Evolutionary conservation across 2,329 filamentous ascomycete genomes (phyloP).

Genomic region (Pseudocercospora cruenta): DNA sequence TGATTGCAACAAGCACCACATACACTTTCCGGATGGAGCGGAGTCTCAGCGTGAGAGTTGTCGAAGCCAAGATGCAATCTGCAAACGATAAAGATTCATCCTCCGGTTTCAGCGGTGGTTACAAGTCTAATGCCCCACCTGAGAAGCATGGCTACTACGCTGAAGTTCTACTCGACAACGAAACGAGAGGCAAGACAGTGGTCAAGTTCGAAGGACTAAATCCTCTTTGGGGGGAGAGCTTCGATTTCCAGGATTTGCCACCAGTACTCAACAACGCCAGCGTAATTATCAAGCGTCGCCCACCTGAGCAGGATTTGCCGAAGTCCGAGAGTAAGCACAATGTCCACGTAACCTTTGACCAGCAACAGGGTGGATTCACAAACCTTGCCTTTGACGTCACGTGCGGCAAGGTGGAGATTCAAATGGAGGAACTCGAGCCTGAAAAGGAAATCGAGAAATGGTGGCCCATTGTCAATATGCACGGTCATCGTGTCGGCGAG

Average conservation of each 20-base stretch:
- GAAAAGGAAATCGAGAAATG: conserved; percentile 81
- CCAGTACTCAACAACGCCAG: conserved; percentile 69
- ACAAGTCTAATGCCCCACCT: conserved; percentile 22
- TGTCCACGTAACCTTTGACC: conserved; percentile 45
- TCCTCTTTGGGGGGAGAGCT: conserved; percentile 82
- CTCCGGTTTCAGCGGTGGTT: conserved; percentile 31
- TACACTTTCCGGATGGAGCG: conserved; percentile 71
- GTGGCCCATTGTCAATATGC: conserved; percentile 79
- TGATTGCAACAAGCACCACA: conserved; percentile 44
- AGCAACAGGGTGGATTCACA: conserved; percentile 46
- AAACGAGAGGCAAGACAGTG: conserved; percentile 75
- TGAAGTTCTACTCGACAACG: conserved; percentile 78
- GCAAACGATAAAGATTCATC: conserved; percentile 32
- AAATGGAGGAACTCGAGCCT: conserved; percentile 75
- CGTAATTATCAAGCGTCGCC: conserved; percentile 69
- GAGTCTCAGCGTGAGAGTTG: conserved; percentile 61
- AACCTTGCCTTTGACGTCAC: conserved; percentile 53
- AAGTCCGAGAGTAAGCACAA: conserved; percentile 42
- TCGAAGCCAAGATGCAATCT: conserved; percentile 62
- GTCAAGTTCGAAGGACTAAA: conserved; percentile 71
- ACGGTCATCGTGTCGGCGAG: conserved; percentile 75
- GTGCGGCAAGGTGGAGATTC: conserved; percentile 78
- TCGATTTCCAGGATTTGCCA: conserved; percentile 75
- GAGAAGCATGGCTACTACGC: conserved; percentile 71
- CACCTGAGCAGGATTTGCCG: conserved; percentile 39